Conservation (phyloP, 139 green algal genomes). For the Chlorella sp. region DNA sequence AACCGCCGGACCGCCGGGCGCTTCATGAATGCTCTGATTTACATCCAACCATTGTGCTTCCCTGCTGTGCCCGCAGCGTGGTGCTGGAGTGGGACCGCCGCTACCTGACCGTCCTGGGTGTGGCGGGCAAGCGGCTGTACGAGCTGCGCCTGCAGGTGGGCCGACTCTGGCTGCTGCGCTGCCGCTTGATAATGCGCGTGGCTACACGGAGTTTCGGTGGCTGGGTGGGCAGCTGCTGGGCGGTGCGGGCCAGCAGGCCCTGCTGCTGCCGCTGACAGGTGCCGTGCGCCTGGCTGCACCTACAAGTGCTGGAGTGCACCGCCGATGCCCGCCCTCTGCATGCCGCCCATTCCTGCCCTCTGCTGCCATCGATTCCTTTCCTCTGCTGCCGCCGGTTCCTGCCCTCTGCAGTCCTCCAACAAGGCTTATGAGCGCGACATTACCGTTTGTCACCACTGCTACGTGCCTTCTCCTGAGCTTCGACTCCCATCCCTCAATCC, state of each 20-base stretch:
- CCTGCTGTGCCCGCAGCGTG: slow-evolving; percentile 31
- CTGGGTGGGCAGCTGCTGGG: too few species aligned
- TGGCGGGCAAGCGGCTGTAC: slow-evolving; percentile 88
- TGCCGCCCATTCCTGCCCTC: neutral
- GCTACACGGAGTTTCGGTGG: too few species aligned
- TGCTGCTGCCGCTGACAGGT: neutral
- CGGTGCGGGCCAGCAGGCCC: neutral
- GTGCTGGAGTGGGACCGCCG: slow-evolving; percentile 85
- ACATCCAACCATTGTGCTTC: neutral
- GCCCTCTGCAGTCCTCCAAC: too few species aligned
- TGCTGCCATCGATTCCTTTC: too few species aligned
- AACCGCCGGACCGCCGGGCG: too few species aligned
- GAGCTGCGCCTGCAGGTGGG: slow-evolving; percentile 77
- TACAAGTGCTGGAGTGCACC: neutral
- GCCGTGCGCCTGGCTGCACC: neutral
- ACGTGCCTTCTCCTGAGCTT: too few species aligned
- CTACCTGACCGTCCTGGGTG: slow-evolving; percentile 77
- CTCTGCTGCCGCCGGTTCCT: neutral
- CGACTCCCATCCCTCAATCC: neutral
- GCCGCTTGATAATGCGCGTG: too few species aligned
- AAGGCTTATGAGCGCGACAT: neutral
- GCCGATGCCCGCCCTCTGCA: too few species aligned
- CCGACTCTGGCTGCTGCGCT: neutral
- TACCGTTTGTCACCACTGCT: neutral
- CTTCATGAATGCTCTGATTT: neutral